Conservation (phyloP, 2,329 filamentous ascomycete species). For the Fusarium camptoceras region DNA sequence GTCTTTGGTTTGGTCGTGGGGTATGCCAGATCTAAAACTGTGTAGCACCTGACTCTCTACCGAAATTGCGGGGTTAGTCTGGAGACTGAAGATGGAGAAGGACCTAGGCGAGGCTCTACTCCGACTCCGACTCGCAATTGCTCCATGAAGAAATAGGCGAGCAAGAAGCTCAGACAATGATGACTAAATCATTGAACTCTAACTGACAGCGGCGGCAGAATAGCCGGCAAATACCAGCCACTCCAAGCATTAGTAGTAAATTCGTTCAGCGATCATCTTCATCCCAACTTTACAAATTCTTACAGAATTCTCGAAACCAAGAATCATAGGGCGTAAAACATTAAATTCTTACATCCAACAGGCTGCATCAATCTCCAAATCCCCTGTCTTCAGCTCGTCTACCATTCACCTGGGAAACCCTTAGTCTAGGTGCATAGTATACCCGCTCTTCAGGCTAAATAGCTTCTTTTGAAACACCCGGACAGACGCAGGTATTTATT, state of each 20-base stretch:
- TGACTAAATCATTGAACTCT: background rate
- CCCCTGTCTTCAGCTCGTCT: slow-evolving; percentile 19
- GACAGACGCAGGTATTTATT: background rate
- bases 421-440: slow-evolving; percentile 1
- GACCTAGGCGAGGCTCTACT: background rate
- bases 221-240: background rate
- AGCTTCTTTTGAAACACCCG: background rate
- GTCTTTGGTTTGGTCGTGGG: background rate
- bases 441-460: slow-evolving; percentile 27
- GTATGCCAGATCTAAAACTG: slow-evolving; percentile 25
- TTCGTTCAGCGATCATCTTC: no score
- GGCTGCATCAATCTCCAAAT: slow-evolving; percentile 5
- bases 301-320: slow-evolving; percentile 8
- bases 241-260: background rate
- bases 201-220: background rate
- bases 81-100: background rate
- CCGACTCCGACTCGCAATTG: background rate
- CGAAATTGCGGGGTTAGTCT: slow-evolving; percentile 20
- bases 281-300: background rate
- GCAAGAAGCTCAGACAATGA: background rate
- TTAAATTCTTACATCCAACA: background rate
- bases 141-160: background rate
- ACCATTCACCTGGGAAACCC: slow-evolving; percentile 19
- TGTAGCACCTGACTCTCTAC: slow-evolving; percentile 11
- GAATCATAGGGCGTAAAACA: background rate